Conservation (phyloP, 1,139 yeast genomes). For the Saccharomyces pastorianus region DNA sequence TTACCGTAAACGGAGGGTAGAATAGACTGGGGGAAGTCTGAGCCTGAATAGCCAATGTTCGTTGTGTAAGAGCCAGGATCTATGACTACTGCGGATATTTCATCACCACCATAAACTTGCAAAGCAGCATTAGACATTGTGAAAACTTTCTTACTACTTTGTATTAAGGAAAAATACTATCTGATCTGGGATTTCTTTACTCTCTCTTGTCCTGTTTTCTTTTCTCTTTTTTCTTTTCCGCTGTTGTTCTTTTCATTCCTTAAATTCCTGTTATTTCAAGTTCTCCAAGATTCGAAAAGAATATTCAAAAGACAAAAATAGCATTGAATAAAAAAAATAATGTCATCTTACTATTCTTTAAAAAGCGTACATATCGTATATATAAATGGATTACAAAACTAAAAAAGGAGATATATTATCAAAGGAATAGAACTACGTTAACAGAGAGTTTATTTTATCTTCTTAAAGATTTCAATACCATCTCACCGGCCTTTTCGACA, state of each 20-base stretch:
- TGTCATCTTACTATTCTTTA: background rate
- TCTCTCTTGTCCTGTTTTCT: background rate
- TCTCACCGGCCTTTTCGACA: slow-evolving; percentile 36
- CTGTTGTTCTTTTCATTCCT: background rate
- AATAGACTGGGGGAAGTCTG: slow-evolving; percentile 75
- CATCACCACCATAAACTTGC: slow-evolving; percentile 61
- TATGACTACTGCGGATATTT: slow-evolving; percentile 80
- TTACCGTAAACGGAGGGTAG: slow-evolving; percentile 56
- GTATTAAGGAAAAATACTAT: no score
- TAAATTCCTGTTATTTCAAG: background rate
- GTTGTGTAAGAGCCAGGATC: slow-evolving; percentile 87
- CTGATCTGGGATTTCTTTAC: no score
- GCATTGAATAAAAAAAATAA: background rate
- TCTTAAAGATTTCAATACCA: slow-evolving; percentile 28
- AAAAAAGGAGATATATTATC: no score
- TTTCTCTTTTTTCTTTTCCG: background rate
- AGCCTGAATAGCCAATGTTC: slow-evolving; percentile 89
- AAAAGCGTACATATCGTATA: background rate
- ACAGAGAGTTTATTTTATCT: slow-evolving; percentile 4
- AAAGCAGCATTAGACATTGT: slow-evolving; percentile 29
- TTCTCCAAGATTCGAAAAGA: background rate
- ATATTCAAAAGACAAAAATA: no score
- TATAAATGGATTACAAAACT: background rate
- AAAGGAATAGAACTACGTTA: no score
- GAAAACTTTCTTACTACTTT: no score